Conservation (phyloP, 208 protist species). For the Trypanosoma boissoni region DNA sequence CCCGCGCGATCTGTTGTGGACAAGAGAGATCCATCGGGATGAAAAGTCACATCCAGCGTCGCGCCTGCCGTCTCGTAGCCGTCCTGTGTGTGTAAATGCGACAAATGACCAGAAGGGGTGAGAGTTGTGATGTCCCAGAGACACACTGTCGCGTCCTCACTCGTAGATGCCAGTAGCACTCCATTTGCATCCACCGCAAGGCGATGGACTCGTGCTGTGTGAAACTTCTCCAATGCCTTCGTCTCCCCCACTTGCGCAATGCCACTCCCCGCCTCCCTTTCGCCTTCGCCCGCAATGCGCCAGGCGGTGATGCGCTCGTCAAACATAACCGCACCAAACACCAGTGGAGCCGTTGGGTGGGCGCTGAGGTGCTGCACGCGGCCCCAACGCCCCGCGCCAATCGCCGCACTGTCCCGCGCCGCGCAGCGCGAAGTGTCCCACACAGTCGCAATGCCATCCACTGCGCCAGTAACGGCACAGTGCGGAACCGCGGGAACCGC, state of each 20-base stretch:
- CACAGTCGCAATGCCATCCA: conserved; percentile 76
- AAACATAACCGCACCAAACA: conserved; percentile 77
- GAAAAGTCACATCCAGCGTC: conserved; percentile 57
- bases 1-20: conserved; percentile 66
- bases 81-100: conserved; percentile 53
- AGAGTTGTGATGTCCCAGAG: conserved; percentile 33
- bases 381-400: conserved; percentile 49
- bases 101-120: conserved; percentile 3
- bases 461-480: conserved; percentile 54
- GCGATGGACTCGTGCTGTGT: conserved; percentile 27
- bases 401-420: conserved; percentile 43
- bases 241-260: background rate
- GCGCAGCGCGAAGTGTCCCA: conserved; percentile 58
- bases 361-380: conserved; percentile 54
- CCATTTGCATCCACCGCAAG: conserved; percentile 75
- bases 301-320: conserved; percentile 59
- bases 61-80: conserved; percentile 50
- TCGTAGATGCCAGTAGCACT: conserved; percentile 52
- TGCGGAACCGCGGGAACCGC: conserved; percentile 28
- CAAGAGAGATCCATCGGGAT: conserved; percentile 74
- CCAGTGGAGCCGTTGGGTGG: conserved; percentile 37
- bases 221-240: background rate
- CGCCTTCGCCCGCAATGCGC: conserved; percentile 13
- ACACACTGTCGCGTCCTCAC: conserved; percentile 45
- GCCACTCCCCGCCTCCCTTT: background rate